Percentiles rank a stretch among this genome's conserved stretches.
Evolutionary conservation across 371 early-diverging fungal genomes (phyloP).

Genomic region (Rhizomucor miehei): DNA sequence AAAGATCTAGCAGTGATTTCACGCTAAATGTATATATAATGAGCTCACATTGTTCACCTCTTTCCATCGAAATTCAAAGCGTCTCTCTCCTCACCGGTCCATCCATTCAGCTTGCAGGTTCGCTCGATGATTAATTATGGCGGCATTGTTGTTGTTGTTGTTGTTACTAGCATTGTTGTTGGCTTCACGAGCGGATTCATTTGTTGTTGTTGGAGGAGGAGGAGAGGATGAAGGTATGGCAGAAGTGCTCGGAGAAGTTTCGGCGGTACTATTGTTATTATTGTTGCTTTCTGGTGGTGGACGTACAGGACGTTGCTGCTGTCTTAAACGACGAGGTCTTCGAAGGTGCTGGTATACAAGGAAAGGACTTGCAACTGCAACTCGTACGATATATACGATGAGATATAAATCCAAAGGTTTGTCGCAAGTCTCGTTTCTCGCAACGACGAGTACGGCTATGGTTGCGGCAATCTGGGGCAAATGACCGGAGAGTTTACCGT

Average conservation of each 20-base stretch:
- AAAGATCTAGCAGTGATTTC: conserved; percentile 56
- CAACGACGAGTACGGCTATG: conserved; percentile 19
- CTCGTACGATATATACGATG: conserved; percentile 36
- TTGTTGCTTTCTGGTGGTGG: neutral
- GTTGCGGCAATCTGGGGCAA: conserved; percentile 5
- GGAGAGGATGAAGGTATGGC: no score
- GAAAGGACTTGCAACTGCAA: conserved; percentile 29
- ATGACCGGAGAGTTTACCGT: neutral
- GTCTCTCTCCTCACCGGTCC: conserved; percentile 19
- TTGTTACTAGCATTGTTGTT: neutral
- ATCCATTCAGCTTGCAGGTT: conserved; percentile 14
- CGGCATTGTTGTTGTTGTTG: conserved; percentile 3
- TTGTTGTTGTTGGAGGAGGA: no score
- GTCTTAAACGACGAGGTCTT: no score
- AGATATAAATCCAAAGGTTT: conserved; percentile 38
- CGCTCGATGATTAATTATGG: no score
- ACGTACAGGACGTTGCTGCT: conserved; percentile 4
- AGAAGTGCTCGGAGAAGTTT: no score
- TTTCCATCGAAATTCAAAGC: no score
- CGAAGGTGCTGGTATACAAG: conserved; percentile 32
- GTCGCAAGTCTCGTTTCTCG: conserved; percentile 26
- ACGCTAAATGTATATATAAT: conserved; percentile 8
- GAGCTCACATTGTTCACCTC: neutral
- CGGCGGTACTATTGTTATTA: no score
- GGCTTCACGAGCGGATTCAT: no score